These are phyloP conservation scores for Cucurbitaria berberidis DNA, from an alignment of 2,329 filamentous ascomycete genomes.

Conservation along the genomic window DNA sequence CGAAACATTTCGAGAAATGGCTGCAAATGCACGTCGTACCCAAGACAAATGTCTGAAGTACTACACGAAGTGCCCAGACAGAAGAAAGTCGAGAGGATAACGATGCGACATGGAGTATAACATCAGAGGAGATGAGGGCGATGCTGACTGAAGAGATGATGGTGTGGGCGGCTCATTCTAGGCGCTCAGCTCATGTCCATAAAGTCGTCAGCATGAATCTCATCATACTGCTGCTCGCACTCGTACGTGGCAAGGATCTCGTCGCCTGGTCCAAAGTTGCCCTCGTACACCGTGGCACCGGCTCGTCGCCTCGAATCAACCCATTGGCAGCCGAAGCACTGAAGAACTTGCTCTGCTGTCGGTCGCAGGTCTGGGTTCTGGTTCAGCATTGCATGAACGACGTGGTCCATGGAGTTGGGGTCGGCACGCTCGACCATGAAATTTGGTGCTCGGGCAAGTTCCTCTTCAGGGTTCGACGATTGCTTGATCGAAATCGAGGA, in stretches of 20 bases:
- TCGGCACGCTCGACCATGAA: slow-evolving; percentile 87
- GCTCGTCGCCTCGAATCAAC: slow-evolving; percentile 77
- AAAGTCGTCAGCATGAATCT: slow-evolving; percentile 59
- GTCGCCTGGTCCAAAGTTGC: slow-evolving; percentile 86
- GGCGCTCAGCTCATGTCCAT: slow-evolving; percentile 57
- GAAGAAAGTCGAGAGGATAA: background rate
- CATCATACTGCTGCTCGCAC: slow-evolving; percentile 43
- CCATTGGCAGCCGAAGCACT: slow-evolving; percentile 78
- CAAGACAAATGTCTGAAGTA: slow-evolving; percentile 3
- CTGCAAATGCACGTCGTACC: slow-evolving; percentile 16
- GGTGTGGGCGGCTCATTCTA: background rate
- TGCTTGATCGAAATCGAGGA: slow-evolving; percentile 44
- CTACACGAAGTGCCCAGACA: background rate
- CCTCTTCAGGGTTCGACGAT: slow-evolving; percentile 47
- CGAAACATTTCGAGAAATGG: slow-evolving; percentile 15
- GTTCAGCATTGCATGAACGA: slow-evolving; percentile 88
- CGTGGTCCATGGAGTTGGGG: slow-evolving; percentile 76
- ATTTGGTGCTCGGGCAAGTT: slow-evolving; percentile 72
- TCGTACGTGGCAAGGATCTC: slow-evolving; percentile 59
- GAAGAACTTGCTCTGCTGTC: slow-evolving; percentile 73
- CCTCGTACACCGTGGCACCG: slow-evolving; percentile 94
- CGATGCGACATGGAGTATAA: background rate
- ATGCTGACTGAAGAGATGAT: background rate
- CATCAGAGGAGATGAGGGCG: background rate
- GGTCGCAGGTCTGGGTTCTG: slow-evolving; percentile 77